A percentile compares a stretch with the other conserved stretches of the same genome.
These are phyloP conservation scores for Kentomonas sorsogonicus DNA, from an alignment of 208 protist genomes.

Conservation along the genomic window DNA sequence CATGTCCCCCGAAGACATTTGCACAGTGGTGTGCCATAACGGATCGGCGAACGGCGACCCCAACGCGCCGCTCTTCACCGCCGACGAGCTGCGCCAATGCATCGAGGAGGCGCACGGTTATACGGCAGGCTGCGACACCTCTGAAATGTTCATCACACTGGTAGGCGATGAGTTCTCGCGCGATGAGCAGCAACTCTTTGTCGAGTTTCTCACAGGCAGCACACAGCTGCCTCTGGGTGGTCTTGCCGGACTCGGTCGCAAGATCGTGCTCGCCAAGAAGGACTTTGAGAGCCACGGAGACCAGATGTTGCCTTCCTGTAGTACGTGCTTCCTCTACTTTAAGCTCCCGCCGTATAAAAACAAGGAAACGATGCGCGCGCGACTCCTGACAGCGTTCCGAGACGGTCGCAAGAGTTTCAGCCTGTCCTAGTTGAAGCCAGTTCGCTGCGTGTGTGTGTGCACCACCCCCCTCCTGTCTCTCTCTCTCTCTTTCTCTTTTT, in stretches of 20 bases:
- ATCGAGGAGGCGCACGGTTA: slow-evolving; percentile 81
- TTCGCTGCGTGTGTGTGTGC: slow-evolving; percentile 1
- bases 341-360: slow-evolving; percentile 86
- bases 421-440: slow-evolving; percentile 47
- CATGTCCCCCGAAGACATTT: slow-evolving; percentile 50
- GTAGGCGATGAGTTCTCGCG: slow-evolving; percentile 63
- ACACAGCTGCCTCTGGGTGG: slow-evolving; percentile 76
- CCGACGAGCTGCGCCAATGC: slow-evolving; percentile 44
- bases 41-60: slow-evolving; percentile 15
- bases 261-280: slow-evolving; percentile 80
- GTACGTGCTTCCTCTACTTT: slow-evolving; percentile 89
- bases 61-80: slow-evolving; percentile 47
- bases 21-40: slow-evolving; percentile 42
- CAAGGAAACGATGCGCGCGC: slow-evolving; percentile 55
- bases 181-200: slow-evolving; percentile 65
- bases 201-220: slow-evolving; percentile 89
- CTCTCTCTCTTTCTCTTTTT: not conserved
- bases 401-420: slow-evolving; percentile 85
- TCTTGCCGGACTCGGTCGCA: slow-evolving; percentile 53
- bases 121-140: slow-evolving; percentile 41
- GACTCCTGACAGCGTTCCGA: slow-evolving; percentile 69
- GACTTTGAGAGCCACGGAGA: slow-evolving; percentile 62
- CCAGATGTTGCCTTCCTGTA: slow-evolving; percentile 84
- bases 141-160: slow-evolving; percentile 64
- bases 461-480: not conserved